These are phyloP conservation scores for Pyrenochaeta sp. DNA, from an alignment of 2,329 filamentous ascomycete species.

Conservation along the genomic window DNA sequence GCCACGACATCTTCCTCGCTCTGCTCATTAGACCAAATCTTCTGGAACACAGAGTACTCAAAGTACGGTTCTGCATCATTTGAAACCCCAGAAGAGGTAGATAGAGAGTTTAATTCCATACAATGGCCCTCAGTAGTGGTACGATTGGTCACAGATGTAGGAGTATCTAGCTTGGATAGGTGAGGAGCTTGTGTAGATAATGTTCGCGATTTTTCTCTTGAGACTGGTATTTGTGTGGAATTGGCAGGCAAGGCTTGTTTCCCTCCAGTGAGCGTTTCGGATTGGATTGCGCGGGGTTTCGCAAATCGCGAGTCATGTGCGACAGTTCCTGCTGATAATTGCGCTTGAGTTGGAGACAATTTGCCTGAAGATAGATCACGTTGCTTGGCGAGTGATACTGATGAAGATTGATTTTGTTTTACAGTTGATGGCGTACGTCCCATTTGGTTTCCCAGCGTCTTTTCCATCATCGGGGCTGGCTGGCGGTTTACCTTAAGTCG, in stretches of 20 bases:
- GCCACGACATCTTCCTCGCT: conserved; percentile 1
- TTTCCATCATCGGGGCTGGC: no score
- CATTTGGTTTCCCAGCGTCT: no score
- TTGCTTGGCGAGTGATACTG: neutral
- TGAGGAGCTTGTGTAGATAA: neutral
- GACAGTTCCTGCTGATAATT: neutral
- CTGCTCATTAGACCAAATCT: conserved; percentile 13
- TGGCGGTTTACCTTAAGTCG: no score
- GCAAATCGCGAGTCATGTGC: neutral
- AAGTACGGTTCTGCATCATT: conserved; percentile 29
- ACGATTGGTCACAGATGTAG: no score
- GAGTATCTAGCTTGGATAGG: neutral
- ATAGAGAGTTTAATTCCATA: neutral
- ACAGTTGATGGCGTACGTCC: no score
- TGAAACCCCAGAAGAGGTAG: neutral
- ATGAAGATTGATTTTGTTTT: neutral
- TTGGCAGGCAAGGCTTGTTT: no score
- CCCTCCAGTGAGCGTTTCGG: no score
- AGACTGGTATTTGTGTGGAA: no score
- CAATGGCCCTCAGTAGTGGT: neutral
- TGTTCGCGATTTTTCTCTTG: neutral
- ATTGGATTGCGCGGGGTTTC: neutral
- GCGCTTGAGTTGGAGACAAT: neutral
- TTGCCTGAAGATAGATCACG: neutral
- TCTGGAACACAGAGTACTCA: conserved; percentile 32